A percentile compares a stretch with the other conserved stretches of the same genome.
These are phyloP conservation scores for Pseudocohnilembus persalinus DNA, from an alignment of 169 alveolate species.

Conservation along the genomic window DNA sequence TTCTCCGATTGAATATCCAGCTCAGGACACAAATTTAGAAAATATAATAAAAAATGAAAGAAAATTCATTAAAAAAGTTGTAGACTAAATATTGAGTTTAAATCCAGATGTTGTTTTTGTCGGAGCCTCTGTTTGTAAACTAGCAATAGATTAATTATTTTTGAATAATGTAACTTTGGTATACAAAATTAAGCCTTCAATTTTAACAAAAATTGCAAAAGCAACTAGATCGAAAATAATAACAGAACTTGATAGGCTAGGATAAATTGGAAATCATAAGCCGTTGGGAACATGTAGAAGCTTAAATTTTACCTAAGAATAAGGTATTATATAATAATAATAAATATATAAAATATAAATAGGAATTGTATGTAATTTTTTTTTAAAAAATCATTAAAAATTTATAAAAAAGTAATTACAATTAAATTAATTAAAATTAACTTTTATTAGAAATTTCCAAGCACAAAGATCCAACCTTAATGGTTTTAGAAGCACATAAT, in stretches of 20 bases:
- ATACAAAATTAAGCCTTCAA: constrained; percentile 1
- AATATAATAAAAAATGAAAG: not conserved
- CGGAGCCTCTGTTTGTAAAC: constrained; percentile 6
- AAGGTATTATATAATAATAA: not conserved
- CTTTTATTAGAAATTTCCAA: not conserved
- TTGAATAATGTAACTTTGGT: not conserved
- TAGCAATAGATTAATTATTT: constrained; percentile 9
- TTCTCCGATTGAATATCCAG: not conserved
- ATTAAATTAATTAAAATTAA: too few relatives aligned
- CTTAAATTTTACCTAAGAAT: not conserved
- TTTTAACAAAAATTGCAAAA: constrained; percentile 27
- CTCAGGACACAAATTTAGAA: constrained; percentile 11
- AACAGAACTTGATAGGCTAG: not conserved
- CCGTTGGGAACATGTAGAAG: not conserved
- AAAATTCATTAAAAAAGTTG: constrained; percentile 1
- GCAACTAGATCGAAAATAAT: constrained; percentile 20
- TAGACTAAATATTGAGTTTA: constrained; percentile 20
- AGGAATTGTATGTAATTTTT: not conserved
- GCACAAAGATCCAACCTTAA: not conserved
- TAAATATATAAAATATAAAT: too few relatives aligned
- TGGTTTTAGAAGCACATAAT: not conserved
- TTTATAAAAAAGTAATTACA: too few relatives aligned
- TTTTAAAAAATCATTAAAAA: too few relatives aligned
- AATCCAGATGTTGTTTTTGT: constrained; percentile 6
- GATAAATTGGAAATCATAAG: not conserved